Base-by-base conservation (phyloP, 164 flowering plant species). In the Amborella trichopoda region DNA sequence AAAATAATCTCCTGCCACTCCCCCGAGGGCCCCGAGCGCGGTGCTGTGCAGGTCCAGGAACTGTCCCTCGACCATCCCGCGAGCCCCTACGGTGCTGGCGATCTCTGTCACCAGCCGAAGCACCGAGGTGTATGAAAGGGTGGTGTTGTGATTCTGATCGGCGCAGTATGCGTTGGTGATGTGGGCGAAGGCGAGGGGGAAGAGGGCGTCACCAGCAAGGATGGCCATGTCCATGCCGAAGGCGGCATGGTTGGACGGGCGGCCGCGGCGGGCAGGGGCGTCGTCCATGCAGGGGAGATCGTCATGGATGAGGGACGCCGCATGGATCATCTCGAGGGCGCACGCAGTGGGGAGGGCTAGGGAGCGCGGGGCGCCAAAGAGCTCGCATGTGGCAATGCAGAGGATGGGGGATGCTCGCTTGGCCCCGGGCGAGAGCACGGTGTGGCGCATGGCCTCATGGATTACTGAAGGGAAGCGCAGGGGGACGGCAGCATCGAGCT, bases 251-350 rank as follows among this genome's bases (percentile, higher is more conserved):
- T 81, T 90, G 4, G 97, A 73, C 20, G 90, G 84, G 19, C 70
- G 66, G 49, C 95, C 97, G 36, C 97, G 63, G 21, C 95, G 79
- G 2, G 72, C 62, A 2, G 78, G 76, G 46, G 71, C 91, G 51
- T 90, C 84, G 58, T 90, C 97, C 95, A 90, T 90, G 71, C 77
- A 83, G n/a, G 95, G 97, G 32, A 90, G 68, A 60, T 90, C 97
- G 50, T 90, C 91, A 46, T 90, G 97, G 17, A 90, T 83, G 34
- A 90, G 53, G 17, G 95, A 90, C 32, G 97, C 97, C 14, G 86
- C 83, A 44, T 90, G 19, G 19, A 80, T 94, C 97, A 89, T 89
- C 64, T 89, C 97, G 24, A 89, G 90, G 38, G 97, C 95, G 42
- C 91, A 85, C 26, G 97, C 95, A 19, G 97, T 89, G 53, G 95